Evolutionary conservation across 768 basidiomycete genomes (phyloP), one percentile per base, ranked within the genome.

Genomic region (Kwoniella dendrophila): DNA sequence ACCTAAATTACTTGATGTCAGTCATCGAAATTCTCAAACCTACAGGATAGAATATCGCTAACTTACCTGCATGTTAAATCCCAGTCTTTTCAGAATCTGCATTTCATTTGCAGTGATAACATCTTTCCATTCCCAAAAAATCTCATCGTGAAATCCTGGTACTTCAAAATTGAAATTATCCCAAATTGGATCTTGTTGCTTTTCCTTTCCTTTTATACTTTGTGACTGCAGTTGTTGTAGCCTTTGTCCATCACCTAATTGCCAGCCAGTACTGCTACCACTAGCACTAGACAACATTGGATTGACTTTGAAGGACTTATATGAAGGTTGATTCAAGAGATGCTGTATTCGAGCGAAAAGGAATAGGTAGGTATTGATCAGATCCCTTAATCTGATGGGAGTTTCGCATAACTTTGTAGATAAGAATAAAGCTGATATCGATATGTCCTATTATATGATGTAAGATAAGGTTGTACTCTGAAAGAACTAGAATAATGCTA

Each of bases 351-450:
- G 87, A 70, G 91, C 88, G n/a, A 88, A 81, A 4, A 98, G 84
- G 50, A 93, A 84, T 79, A 95, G 90, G 80, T 91, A 97, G 48
- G 91, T 86, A 77, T 98, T 98, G 80, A 97, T 87, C 65, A 98
- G 86, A 76, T 97, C 92, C 26, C 95, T 86, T 81, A 97, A 91
- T 18, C 93, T 86, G 4, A 97, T 78, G 0, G 93, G 85, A 1
- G 95, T 98, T 79, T 99, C 96, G 71, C 97, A 92, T 84, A 98
- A 90, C 80, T 99, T 99, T 1, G 91, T 89, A 0, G 95, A 93
- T 14, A 97, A 92, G 79, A 91, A 96, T 6, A 98, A 81, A 0
- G 88, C 84, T 2, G 92, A 89, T 14, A 96, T 84, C 4, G 90
- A 85, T 2, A 93, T 91, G 71, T 99, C 95, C 93, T 96, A 63